Conservation (phyloP, 1,284 basidiomycete genomes). For the Tylopilus microsporus region DNA sequence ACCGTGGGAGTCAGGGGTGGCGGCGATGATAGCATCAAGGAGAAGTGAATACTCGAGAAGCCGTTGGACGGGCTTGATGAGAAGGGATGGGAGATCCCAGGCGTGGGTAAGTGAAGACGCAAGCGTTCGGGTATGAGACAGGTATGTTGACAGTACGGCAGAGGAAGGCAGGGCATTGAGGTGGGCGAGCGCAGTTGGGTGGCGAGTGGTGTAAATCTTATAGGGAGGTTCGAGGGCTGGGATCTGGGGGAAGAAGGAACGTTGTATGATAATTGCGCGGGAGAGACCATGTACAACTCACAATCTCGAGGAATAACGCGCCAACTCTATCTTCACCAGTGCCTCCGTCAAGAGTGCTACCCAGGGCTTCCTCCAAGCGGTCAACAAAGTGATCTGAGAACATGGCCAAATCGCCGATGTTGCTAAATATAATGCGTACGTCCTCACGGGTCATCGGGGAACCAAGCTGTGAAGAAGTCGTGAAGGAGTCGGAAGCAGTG, state of each 20-base stretch:
- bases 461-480: conserved; percentile 35
- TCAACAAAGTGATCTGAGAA: conserved; percentile 58
- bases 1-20: conserved; percentile 71
- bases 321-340: conserved; percentile 72
- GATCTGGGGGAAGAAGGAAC: conserved; percentile 43
- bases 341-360: conserved; percentile 40
- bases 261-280: conserved; percentile 5
- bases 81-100: conserved; percentile 89
- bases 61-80: conserved; percentile 91
- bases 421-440: conserved; percentile 62
- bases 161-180: conserved; percentile 56
- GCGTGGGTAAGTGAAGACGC: conserved; percentile 78
- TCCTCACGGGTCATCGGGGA: conserved; percentile 70
- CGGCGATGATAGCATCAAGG: conserved; percentile 72
- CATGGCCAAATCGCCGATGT: conserved; percentile 62
- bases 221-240: conserved; percentile 76
- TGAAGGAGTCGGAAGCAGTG: conserved; percentile 39
- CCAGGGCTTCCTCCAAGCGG: conserved; percentile 45
- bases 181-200: conserved; percentile 71
- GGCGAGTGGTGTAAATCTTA: conserved; percentile 82
- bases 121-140: conserved; percentile 62
- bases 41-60: conserved; percentile 89
- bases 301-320: conserved; percentile 68
- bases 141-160: conserved; percentile 49
- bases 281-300: conserved; percentile 33